phyloP scores from a whole-genome alignment of 148 eudicot species.

The Amaranthus palmeri region DNA sequence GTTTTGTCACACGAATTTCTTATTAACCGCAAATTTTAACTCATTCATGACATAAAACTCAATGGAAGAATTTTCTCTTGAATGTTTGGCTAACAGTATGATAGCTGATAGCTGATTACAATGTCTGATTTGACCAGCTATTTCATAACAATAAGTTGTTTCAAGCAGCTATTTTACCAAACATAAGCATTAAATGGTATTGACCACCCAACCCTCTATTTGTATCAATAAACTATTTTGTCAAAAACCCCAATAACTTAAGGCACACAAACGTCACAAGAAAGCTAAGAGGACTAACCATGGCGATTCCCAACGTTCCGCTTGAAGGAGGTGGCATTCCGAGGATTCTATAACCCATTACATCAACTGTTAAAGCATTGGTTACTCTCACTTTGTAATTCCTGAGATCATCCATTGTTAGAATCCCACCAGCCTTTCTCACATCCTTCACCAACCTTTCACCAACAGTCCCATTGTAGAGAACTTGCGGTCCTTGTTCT shows the following conservation, averaged over 20 bases:
- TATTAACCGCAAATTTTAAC: too few species aligned
- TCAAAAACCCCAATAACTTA: too few species aligned
- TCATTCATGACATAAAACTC: too few species aligned
- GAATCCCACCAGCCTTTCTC: slow-evolving; percentile 69
- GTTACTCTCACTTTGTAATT: slow-evolving; percentile 53
- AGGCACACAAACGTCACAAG: not conserved
- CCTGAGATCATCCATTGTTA: slow-evolving; percentile 80
- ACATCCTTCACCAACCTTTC: slow-evolving; percentile 70
- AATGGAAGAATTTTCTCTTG: not conserved
- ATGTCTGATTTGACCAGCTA: too few species aligned
- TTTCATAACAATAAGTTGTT: too few species aligned
- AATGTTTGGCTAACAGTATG: too few species aligned
- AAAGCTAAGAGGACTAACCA: slow-evolving; percentile 42
- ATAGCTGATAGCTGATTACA: too few species aligned
- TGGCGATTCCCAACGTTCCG: slow-evolving; percentile 75
- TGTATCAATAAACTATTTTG: not conserved
- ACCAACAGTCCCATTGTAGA: slow-evolving; percentile 69
- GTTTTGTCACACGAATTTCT: too few species aligned
- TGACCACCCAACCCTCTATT: not conserved
- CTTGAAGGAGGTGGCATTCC: slow-evolving; percentile 99
- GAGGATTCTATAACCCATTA: slow-evolving; percentile 61
- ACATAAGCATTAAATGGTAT: too few species aligned
- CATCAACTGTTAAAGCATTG: slow-evolving; percentile 49
- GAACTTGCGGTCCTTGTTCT: slow-evolving; percentile 60
- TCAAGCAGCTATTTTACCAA: too few species aligned